Evolutionary conservation across 2,329 filamentous ascomycete species (phyloP), one percentile per base, ranked within the genome.

Genomic region (Ilyonectria sp.): DNA sequence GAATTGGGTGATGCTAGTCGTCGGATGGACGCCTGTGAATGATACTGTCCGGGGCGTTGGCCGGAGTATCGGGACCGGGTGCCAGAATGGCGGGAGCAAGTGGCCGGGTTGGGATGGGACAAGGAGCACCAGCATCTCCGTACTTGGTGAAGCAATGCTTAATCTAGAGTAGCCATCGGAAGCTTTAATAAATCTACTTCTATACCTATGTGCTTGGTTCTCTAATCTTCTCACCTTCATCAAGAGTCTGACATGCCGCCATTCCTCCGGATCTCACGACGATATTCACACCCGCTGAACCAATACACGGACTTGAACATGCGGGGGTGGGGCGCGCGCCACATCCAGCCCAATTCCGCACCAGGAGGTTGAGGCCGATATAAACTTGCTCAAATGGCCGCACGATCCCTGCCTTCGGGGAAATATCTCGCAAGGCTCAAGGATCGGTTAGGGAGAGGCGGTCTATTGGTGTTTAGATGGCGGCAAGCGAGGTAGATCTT

Each of bases 331-430:
- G 64, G 46, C 37, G 40, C 35, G 26, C 50, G 52, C 64, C 67
- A 49, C 54, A 33, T 52, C 50, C 33, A 63, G 64, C 57, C 53
- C 60, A 58, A 59, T n/a, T 43, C 40, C 62, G 50, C 54, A 33
- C 44, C 40, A 43, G 46, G 65, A 60, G 56, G 69, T 63, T 69
- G 67, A 69, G 74, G 70, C 17, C 19, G 44, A 63, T 70, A 72
- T 75, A 80, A 82, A 82, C 80, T 82, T 82, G 81, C 81, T 82
- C 81, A 82, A 82, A 82, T 78, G 71, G 69, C 72, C 81, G 78
- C 81, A 81, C 31, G 60, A 71, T 59, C 67, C 71, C 67, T 71
- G 66, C 49, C 49, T 53, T 63, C 33, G 21, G 57, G 53, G 13
- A 49, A 52, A 26, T 59, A 29, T n/a, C 33, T 59, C 40, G 44